Evolutionary conservation across 305 asterid genomes (phyloP), one percentile per base, ranked within the genome.

Genomic region (Euphrasia arctica): DNA sequence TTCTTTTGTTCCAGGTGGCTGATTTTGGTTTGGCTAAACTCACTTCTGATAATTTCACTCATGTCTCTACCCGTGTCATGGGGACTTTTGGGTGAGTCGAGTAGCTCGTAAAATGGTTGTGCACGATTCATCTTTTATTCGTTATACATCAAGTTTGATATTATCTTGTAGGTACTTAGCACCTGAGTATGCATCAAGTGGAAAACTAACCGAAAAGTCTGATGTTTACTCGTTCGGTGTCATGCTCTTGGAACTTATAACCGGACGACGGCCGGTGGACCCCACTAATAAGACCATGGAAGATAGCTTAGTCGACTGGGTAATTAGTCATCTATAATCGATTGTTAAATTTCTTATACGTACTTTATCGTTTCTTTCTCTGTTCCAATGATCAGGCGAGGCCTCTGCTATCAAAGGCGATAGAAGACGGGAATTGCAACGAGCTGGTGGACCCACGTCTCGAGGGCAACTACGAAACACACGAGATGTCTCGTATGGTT

Each of bases 301-400:
- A 47, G 90, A 83, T 52, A 77, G 87, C 61, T 75, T 83, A 50
- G 87, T 81, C 8, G 90, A 83, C 25, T 83, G 90, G 90, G 88
- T 82, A 18, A 18, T 18, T 11, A 2, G 77, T 69, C 22, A 12
- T 29, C 34, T 8, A 15, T 42, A 9, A 4, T 31, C 50, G 5
- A 11, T 2, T 25, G 5, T 11, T 50, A 50, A 50, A 2, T 14
- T 2, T n/a, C 7, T 11, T 25, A 25, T 25, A 5, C 14, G 1
- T 13, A 3, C 13, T 55, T 55, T 55, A 1, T 25, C 27, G 27
- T 25, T 2, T 12, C 15, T 14, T 12, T 34, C 3, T 45, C n/a
- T 27, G 27, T 10, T 62, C 3, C n/a, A 8, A 13, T 55, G 7
- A 64, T 57, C 58, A 82, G 85, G 86, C 89, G 3, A 72, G 89